Evolutionary conservation across 805 yeast species (phyloP), one percentile per base, ranked within the genome.

Genomic region (Pichia manshurica): DNA sequence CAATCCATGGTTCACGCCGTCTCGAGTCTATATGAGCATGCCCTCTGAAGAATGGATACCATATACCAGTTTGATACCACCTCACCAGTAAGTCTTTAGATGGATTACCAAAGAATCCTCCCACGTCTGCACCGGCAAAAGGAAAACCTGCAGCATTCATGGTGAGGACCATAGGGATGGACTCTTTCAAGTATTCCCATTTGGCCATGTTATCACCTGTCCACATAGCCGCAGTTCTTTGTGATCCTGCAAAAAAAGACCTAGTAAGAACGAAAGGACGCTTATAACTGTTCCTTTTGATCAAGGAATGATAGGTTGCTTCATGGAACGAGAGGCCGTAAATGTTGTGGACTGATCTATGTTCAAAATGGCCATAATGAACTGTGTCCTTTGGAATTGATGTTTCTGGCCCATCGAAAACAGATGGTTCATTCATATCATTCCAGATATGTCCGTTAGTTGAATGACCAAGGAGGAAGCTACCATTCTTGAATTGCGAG

Each of bases 341-440:
- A 15, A 87, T 52, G 59, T 93, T 93, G 66, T 93, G 99, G 10
- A 91, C 74, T 4, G 96, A 87, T 51, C 99, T 79, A 62, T 91
- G 95, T 64, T 93, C 98, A 79, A 82, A 82, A 16, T 80, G 77
- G 3, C 88, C 95, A 60, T 70, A 75, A 56, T 91, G 96, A 34
- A 90, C 57, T 20, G 76, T 67, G 64, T 89, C 96, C 56, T 84
- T 84, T 31, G 95, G 95, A 19, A 93, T 81, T 0, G 95, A 70
- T 0, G 96, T 88, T 64, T 93, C 99, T 1, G 98, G 96, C 2
- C 98, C 99, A 56, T 83, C 79, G 62, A 93, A 93, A 5, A 93
- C 84, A 0, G 97, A 87, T 1, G 98, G 97, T 67, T 93, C 99
- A 66, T 86, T 87, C 99, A 93, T 93, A 64, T 93, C 99, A 65